phyloP scores from a whole-genome alignment of 2,329 filamentous ascomycete genomes.

The Cladosporium sp. region DNA sequence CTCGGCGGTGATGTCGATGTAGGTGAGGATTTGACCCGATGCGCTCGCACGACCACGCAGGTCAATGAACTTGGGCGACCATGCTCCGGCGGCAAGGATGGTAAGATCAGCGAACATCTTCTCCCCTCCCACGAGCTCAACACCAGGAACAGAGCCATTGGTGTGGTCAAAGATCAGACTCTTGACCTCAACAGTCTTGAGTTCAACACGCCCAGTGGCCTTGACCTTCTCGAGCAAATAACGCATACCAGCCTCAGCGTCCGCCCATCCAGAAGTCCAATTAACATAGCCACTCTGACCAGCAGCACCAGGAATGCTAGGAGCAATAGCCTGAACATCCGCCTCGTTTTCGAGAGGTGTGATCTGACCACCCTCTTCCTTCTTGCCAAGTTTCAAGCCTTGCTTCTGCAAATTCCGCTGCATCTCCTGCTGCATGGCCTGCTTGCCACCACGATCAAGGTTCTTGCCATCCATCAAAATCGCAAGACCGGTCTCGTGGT shows the following conservation, averaged over 20 bases:
- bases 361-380: slow-evolving; percentile 30
- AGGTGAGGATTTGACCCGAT: slow-evolving; percentile 76
- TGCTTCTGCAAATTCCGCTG: slow-evolving; percentile 56
- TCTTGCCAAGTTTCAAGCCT: slow-evolving; percentile 37
- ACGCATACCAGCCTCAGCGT: slow-evolving; percentile 66
- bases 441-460: slow-evolving; percentile 33
- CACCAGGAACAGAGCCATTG: slow-evolving; percentile 50
- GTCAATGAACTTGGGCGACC: slow-evolving; percentile 75
- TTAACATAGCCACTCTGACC: slow-evolving; percentile 71
- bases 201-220: slow-evolving; percentile 49
- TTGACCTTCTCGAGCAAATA: slow-evolving; percentile 53
- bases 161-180: slow-evolving; percentile 36
- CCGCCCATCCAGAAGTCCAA: slow-evolving; percentile 69
- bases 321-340: slow-evolving; percentile 38
- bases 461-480: slow-evolving; percentile 53
- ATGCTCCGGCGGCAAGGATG: slow-evolving; percentile 79
- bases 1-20: slow-evolving; percentile 65
- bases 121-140: slow-evolving; percentile 47
- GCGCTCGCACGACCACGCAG: slow-evolving; percentile 70
- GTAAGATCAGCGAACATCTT: slow-evolving; percentile 63
- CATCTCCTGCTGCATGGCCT: slow-evolving; percentile 48
- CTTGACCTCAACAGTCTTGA: slow-evolving; percentile 46
- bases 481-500: slow-evolving; percentile 64
- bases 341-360: slow-evolving; percentile 34
- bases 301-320: slow-evolving; percentile 37